These are phyloP conservation scores for Chaetomiaceae sp. DNA, from an alignment of 2,329 filamentous ascomycete species.

Conservation along the genomic window DNA sequence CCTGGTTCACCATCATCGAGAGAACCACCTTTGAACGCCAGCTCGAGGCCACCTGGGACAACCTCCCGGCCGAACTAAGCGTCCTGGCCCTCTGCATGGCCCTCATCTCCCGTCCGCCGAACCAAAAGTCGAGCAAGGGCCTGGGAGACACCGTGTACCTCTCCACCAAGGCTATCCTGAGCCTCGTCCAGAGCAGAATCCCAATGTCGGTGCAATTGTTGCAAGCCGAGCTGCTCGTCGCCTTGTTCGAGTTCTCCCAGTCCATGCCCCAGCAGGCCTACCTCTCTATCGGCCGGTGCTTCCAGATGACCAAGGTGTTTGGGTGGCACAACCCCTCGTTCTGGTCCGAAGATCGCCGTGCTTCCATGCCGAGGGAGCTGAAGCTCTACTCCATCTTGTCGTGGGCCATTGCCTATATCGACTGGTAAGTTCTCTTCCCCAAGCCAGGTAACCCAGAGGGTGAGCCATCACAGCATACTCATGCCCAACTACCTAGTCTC, in stretches of 20 bases:
- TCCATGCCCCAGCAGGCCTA: slow-evolving; percentile 30
- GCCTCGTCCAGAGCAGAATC: slow-evolving; percentile 25
- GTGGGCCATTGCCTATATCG: slow-evolving; percentile 30
- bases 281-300: slow-evolving; percentile 27
- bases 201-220: slow-evolving; percentile 25
- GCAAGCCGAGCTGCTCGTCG: slow-evolving; percentile 29
- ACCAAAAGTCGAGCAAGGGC: slow-evolving; percentile 17
- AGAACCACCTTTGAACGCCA: slow-evolving; percentile 22
- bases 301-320: slow-evolving; percentile 27
- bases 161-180: slow-evolving; percentile 27
- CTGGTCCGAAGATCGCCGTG: slow-evolving; percentile 24
- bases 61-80: slow-evolving; percentile 27
- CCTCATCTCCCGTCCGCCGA: slow-evolving; percentile 24
- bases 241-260: slow-evolving; percentile 29
- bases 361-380: slow-evolving; percentile 21
- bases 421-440: slow-evolving; percentile 23
- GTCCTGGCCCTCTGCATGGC: slow-evolving; percentile 29
- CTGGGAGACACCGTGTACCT: slow-evolving; percentile 27
- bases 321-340: slow-evolving; percentile 27
- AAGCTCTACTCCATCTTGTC: slow-evolving; percentile 30
- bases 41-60: slow-evolving; percentile 25
- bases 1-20: slow-evolving; percentile 30
- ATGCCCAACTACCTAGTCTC: slow-evolving; percentile 17
- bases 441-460: no score
- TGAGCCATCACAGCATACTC: background rate